phyloP scores from a whole-genome alignment of 192 early-diverging fungal species.

The Linnemannia exigua region DNA sequence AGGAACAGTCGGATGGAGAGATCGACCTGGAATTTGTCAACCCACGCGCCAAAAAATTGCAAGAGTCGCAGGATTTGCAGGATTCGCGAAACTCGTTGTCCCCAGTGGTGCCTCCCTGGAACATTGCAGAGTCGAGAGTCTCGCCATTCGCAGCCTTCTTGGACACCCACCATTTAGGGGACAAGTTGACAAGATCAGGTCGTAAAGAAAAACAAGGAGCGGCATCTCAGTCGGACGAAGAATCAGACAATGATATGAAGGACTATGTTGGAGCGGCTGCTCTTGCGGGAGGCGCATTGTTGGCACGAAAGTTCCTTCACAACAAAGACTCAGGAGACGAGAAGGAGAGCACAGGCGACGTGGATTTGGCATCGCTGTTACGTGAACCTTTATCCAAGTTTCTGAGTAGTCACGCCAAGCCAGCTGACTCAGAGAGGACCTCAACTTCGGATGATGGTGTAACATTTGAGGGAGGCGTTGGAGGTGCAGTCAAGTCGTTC shows the following conservation, averaged over 20 bases:
- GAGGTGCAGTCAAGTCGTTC: slow-evolving; percentile 2
- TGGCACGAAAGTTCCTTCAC: slow-evolving; percentile 1
- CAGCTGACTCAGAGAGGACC: background rate
- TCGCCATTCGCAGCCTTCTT: slow-evolving; percentile 15
- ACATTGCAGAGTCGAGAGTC: background rate
- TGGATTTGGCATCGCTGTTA: background rate
- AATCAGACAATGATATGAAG: background rate
- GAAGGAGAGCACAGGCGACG: background rate
- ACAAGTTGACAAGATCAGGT: background rate
- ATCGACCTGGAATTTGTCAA: slow-evolving; percentile 10
- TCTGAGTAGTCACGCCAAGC: background rate
- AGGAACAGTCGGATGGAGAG: slow-evolving; percentile 16
- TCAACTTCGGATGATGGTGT: slow-evolving; percentile 26
- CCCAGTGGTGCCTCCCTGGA: background rate
- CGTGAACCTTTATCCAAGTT: background rate
- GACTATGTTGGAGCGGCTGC: slow-evolving; percentile 5
- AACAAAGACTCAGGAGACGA: slow-evolving; percentile 25
- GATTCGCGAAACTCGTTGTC: background rate
- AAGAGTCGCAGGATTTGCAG: background rate
- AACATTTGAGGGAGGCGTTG: slow-evolving; percentile 17
- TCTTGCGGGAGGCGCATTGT: background rate
- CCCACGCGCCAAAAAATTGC: background rate
- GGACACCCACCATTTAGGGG: background rate
- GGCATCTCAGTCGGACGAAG: background rate
- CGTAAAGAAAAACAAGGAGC: background rate